Evolutionary conservation across 2,329 filamentous ascomycete species (phyloP), one percentile per base, ranked within the genome.

Genomic region (Arachnopeziza araneosa): DNA sequence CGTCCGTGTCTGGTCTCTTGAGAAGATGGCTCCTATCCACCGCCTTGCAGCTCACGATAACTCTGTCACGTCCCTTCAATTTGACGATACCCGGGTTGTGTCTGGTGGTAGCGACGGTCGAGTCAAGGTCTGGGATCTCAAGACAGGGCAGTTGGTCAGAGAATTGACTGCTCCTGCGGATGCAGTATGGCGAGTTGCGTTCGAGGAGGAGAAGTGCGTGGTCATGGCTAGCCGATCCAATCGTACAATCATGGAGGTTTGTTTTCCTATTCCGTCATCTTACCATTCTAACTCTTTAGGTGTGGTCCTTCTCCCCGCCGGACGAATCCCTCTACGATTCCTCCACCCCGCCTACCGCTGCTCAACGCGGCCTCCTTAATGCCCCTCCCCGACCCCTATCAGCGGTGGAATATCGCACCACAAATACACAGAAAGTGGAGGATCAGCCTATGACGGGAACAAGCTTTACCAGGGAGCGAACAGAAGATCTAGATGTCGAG

Each of bases 191-290:
- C 84, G 95, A 61, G 93, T 99, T 36, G 95, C 96, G 0, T 99
- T 99, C 73, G 95, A 99, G 72, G 93, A 96, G 66, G 95, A 99
- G 75, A 98, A 97, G 75, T 96, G 93, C 60, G 93, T 99, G 30
- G 93, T 96, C 32, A 90, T 99, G 81, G 95, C 95, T 9, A 88
- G 91, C 68, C 84, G 93, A 62, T 85, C 85, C 56, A 88, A 87
- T 59, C 86, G 93, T 64, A 98, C 96, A 0, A 89, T 98, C 64
- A 99, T 99, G 95, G 95, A 99, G 87, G 93, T 96, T 77, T 78
- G 87, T 74, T 54, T 2, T 54, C 24, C 44, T 51, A 60, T 17
- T n/a, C 32, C 17, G 1, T 55, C 19, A n/a, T 50, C 1, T 19
- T 6, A 52, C 19, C 21, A 32, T 59, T 49, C 74, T 76, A 73